Base-by-base conservation (phyloP, 2,329 filamentous ascomycete genomes). In the Lasiodiplodia theobromae region DNA sequence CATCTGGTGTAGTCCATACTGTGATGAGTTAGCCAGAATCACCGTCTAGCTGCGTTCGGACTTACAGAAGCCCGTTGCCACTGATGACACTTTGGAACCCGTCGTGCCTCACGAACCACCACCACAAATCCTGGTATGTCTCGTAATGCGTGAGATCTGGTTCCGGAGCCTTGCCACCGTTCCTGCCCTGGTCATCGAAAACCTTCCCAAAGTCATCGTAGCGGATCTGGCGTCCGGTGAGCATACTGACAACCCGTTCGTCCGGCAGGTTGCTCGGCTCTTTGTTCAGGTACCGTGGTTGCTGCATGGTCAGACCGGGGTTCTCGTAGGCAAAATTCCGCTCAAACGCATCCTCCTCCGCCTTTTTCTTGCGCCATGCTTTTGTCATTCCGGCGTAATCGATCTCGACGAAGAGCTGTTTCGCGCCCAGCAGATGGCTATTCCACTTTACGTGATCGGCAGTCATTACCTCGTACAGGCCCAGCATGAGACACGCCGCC, bases 81-180 rank as follows among this genome's bases (percentile, higher is more conserved):
- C 94, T 96, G 28, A 98, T 83, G 70, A 97, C 88, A 76, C 92
- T 94, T 78, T 97, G 95, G 73, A 95, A 96, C 10, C 92, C 89
- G 77, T 98, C 96, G 84, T 97, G 96, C 79, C 97, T 97, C 74
- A 88, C 91, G 77, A 94, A 97, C 92, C 94, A 97, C 94, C 95
- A 99, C 76, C 92, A 96, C 5, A 98, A 81, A 79, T 98, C 96
- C 71, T 92, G 89, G 49, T 96, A 85, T 18, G 92, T 90, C 74
- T 96, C 92, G 74, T 92, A 97, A 51, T 87, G 89, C 70, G 93
- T 90, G 58, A 97, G 86, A 70, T 98, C 94, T 60, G 74, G 14
- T 11, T 80, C 79, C 37, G 83, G 66, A 69, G 72, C 81, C 66
- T 79, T 75, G 52, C 40, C 71, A 71, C 44, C 64, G 10, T 69